A percentile compares a stretch with the other conserved stretches of the same genome.
Evolutionary conservation across 495 filamentous ascomycete genomes (phyloP).

Genomic region (Neurospora sp.): DNA sequence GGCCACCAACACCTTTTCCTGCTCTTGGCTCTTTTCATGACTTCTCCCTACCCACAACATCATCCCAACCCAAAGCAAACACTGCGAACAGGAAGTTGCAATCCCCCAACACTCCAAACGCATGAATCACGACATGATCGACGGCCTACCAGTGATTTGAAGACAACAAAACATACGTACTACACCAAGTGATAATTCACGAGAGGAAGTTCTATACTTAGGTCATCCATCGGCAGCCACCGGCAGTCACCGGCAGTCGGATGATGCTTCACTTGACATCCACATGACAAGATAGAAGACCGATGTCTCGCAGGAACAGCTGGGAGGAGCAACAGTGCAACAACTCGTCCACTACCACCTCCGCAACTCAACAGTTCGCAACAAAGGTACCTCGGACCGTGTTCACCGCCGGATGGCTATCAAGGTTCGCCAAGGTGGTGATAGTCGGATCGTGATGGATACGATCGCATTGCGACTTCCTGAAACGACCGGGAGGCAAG

Average conservation of each 20-base stretch:
- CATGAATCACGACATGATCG: neutral
- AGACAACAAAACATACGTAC: neutral
- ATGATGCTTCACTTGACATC: neutral
- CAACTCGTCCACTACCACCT: neutral
- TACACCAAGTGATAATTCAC: neutral
- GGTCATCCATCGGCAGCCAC: neutral
- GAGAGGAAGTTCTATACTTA: neutral
- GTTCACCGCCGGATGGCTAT: neutral
- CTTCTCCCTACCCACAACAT: neutral
- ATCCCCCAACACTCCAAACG: neutral
- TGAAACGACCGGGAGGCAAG: neutral
- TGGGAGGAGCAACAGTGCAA: neutral
- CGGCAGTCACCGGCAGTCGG: neutral
- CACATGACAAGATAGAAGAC: neutral
- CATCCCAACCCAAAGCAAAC: neutral
- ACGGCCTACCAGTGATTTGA: neutral
- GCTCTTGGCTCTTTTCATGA: neutral
- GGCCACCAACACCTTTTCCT: neutral
- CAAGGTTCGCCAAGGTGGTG: neutral
- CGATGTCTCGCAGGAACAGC: neutral
- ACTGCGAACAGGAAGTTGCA: neutral
- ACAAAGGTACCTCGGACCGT: neutral
- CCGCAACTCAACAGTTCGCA: neutral
- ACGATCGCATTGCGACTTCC: neutral
- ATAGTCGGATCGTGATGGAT: neutral